Evolutionary conservation across 192 early-diverging fungal genomes (phyloP), one percentile per base, ranked within the genome.

Genomic region (Cladochytrium replicatum): DNA sequence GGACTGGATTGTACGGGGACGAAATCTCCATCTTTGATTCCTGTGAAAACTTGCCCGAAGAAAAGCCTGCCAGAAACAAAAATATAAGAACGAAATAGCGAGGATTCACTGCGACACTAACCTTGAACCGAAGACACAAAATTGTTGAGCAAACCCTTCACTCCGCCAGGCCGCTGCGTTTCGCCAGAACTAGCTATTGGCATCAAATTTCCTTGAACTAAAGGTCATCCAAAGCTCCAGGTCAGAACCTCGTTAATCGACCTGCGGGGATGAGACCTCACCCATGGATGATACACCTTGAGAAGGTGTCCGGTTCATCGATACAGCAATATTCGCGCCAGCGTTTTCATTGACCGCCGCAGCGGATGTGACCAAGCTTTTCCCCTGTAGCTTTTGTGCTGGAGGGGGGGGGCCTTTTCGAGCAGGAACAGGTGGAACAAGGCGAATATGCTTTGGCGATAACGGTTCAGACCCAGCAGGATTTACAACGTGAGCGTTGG

Each of bases 1-100:
- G 95, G 32, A 93, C 84, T n/a, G 95, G 85, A 59, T 96, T 96
- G 69, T 89, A 98, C 2, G 95, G 95, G 21, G 79, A 78, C 13
- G 89, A 93, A 48, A 98, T 96, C n/a, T 68, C 66, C 25, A 57
- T 58, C 43, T 50, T 21, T 0, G 39, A 46, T 21, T 59, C 49
- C 19, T 52, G 32, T 3, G 48, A 48, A 31, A 59, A 59, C 49
- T 52, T 59, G 21, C 57, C 57, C n/a, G n/a, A n/a, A n/a, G n/a
- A n/a, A n/a, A n/a, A n/a, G n/a, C n/a, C n/a, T n/a, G n/a, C n/a
- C n/a, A n/a, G n/a, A n/a, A n/a, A n/a, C n/a, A n/a, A n/a, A n/a
- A n/a, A n/a, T n/a, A n/a, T n/a, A n/a, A n/a, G n/a, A n/a, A n/a
- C n/a, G n/a, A n/a, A n/a, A n/a, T n/a, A n/a, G n/a, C n/a, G n/a